A percentile compares a stretch with the other conserved stretches of the same genome.
Conservation (phyloP, 306 rosid genomes). For the Cucurbita pepo region DNA sequence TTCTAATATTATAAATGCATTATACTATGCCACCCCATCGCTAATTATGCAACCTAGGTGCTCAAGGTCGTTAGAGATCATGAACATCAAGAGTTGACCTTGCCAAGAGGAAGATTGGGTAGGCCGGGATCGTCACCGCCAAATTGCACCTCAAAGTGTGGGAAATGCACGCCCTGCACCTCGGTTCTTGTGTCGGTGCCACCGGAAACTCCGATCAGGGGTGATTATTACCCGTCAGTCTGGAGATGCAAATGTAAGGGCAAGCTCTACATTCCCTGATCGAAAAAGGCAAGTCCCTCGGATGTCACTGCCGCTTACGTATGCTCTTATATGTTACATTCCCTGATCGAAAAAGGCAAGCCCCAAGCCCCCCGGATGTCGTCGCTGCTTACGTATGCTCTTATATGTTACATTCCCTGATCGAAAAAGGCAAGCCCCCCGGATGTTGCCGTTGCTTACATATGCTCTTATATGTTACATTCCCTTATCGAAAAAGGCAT, state of each 20-base stretch:
- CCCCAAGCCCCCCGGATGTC: not conserved
- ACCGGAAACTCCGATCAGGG: conserved; percentile 67
- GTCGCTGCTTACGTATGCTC: not conserved
- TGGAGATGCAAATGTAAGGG: conserved; percentile 98
- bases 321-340: not conserved
- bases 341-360: not conserved
- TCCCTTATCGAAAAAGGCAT: too few species aligned
- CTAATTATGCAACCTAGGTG: not conserved
- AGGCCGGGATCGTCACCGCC: conserved; percentile 85
- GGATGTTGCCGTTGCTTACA: too few species aligned
- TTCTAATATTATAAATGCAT: too few species aligned
- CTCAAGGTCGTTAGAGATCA: too few species aligned
- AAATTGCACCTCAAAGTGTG: conserved; percentile 60
- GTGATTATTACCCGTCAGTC: conserved; percentile 87
- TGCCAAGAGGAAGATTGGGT: conserved; percentile 34
- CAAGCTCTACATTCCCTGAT: conserved; percentile 78
- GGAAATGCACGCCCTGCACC: conserved; percentile 61
- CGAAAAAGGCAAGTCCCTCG: not conserved
- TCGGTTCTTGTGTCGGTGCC: conserved; percentile 85
- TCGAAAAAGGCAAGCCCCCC: too few species aligned
- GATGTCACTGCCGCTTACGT: not conserved
- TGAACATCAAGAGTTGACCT: not conserved
- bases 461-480: too few species aligned
- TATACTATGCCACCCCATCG: not conserved
- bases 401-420: too few species aligned